A percentile compares a stretch with the other conserved stretches of the same genome.
These are phyloP conservation scores for Ganoderma boninense DNA, from an alignment of 1,284 basidiomycete genomes.

Conservation along the genomic window DNA sequence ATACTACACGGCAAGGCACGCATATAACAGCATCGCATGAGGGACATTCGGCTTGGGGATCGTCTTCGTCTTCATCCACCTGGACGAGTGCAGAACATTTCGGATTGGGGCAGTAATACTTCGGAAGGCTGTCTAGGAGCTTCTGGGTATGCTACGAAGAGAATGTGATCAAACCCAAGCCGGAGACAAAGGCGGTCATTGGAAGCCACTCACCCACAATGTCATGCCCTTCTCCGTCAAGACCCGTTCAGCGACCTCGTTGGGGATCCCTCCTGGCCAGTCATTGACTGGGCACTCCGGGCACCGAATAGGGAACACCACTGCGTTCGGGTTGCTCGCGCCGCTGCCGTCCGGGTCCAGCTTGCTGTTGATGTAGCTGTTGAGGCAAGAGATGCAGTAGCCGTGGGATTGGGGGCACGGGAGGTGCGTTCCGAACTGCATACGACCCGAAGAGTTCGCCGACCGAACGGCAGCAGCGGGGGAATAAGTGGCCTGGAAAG, in stretches of 20 bases:
- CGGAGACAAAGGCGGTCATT: background rate
- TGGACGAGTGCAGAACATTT: slow-evolving; percentile 49
- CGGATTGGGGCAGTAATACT: slow-evolving; percentile 50
- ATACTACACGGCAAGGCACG: slow-evolving; percentile 46
- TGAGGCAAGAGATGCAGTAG: slow-evolving; percentile 49
- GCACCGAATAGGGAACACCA: slow-evolving; percentile 51
- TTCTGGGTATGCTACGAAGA: slow-evolving; percentile 46
- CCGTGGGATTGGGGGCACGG: slow-evolving; percentile 47
- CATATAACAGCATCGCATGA: slow-evolving; percentile 46
- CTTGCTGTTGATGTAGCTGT: slow-evolving; percentile 47
- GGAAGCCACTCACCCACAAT: slow-evolving; percentile 43
- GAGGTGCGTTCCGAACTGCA: slow-evolving; percentile 47
- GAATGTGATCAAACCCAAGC: background rate
- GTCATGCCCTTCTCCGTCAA: slow-evolving; percentile 45
- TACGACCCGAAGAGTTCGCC: slow-evolving; percentile 46
- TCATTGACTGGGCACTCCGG: slow-evolving; percentile 46
- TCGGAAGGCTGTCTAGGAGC: slow-evolving; percentile 47
- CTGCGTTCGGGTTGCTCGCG: slow-evolving; percentile 35
- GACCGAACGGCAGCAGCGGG: slow-evolving; percentile 44
- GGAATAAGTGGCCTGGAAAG: slow-evolving; percentile 46
- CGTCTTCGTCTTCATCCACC: slow-evolving; percentile 45
- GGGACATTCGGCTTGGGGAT: slow-evolving; percentile 47
- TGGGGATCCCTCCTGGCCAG: slow-evolving; percentile 47
- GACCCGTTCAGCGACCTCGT: slow-evolving; percentile 45
- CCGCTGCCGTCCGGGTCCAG: slow-evolving; percentile 47